Conservation (phyloP, 768 basidiomycete species). For the Postia placenta region DNA sequence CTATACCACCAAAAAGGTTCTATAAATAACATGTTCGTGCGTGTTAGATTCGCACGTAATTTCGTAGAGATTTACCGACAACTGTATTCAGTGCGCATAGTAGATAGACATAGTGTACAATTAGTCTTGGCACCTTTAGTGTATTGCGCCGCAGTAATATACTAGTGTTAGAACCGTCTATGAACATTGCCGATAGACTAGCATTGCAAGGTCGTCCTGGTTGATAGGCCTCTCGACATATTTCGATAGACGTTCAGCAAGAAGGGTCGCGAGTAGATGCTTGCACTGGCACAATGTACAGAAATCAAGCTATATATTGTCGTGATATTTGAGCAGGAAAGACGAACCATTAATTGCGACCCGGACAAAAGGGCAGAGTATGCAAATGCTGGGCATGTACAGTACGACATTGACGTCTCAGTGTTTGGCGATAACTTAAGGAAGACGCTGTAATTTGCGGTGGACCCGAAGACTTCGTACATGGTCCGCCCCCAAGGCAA, state of each 20-base stretch:
- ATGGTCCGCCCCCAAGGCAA: slow-evolving; percentile 52
- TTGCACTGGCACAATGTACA: too few species aligned
- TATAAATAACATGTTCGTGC: too few species aligned
- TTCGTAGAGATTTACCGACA: too few species aligned
- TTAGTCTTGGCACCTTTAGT: not conserved
- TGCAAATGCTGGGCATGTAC: slow-evolving; percentile 71
- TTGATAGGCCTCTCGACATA: slow-evolving; percentile 44
- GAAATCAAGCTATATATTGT: too few species aligned
- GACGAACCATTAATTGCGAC: slow-evolving; percentile 57
- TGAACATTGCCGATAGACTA: slow-evolving; percentile 25
- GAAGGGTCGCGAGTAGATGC: slow-evolving; percentile 61
- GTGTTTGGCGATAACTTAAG: slow-evolving; percentile 29
- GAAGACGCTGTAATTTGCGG: slow-evolving; percentile 53
- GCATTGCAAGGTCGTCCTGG: slow-evolving; percentile 41
- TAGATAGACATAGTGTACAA: not conserved
- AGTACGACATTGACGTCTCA: slow-evolving; percentile 37
- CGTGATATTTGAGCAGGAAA: too few species aligned
- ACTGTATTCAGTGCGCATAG: not conserved
- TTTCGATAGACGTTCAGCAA: slow-evolving; percentile 50
- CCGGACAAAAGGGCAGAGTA: slow-evolving; percentile 55
- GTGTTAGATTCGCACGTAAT: too few species aligned
- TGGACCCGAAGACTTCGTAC: slow-evolving; percentile 67
- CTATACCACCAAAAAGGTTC: too few species aligned
- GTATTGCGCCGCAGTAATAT: too few species aligned
- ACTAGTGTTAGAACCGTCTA: too few species aligned